Percentiles rank a stretch among this genome's conserved stretches.
Evolutionary conservation across 768 basidiomycete genomes (phyloP).

Genomic region (Rhodosporidiobolus odoratus): DNA sequence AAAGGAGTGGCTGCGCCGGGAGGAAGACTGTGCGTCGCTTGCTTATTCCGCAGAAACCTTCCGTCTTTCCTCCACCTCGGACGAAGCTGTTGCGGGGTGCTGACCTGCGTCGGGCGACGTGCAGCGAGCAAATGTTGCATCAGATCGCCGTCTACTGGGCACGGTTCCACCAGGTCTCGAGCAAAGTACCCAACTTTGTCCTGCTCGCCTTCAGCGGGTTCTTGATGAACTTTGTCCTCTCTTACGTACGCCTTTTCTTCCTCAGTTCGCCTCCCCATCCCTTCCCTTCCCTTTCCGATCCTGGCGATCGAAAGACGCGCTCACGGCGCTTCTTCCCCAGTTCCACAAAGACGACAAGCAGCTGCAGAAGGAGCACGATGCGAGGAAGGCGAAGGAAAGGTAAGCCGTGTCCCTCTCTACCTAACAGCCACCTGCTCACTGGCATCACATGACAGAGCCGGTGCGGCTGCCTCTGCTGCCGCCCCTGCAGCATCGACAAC

Average conservation of each 20-base stretch:
- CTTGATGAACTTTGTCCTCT: slow-evolving; percentile 31
- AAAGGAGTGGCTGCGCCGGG: slow-evolving; percentile 19
- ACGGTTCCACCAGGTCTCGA: slow-evolving; percentile 16
- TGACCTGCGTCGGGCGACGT: neutral
- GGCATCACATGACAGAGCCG: too few species aligned
- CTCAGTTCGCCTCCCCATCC: too few species aligned
- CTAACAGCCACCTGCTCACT: too few species aligned
- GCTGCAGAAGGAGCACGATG: neutral
- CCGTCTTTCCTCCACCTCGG: too few species aligned
- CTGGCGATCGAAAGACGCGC: fast-evolving
- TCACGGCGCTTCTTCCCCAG: neutral
- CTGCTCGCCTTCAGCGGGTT: slow-evolving; percentile 23
- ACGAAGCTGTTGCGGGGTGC: too few species aligned
- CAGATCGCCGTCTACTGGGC: slow-evolving; percentile 13
- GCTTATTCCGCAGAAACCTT: neutral
- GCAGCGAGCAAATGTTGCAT: slow-evolving; percentile 10
- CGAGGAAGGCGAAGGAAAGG: neutral
- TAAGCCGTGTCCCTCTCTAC: too few species aligned
- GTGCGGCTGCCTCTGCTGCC: neutral
- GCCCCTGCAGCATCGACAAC: neutral
- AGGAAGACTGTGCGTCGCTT: slow-evolving; percentile 9
- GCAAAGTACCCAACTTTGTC: slow-evolving; percentile 29
- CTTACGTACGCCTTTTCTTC: slow-evolving; percentile 1
- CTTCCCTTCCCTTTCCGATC: neutral
- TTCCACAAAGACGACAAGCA: slow-evolving; percentile 10